Base-by-base conservation (phyloP, 2,329 filamentous ascomycete genomes). In the Ascochyta clinopodiicola region DNA sequence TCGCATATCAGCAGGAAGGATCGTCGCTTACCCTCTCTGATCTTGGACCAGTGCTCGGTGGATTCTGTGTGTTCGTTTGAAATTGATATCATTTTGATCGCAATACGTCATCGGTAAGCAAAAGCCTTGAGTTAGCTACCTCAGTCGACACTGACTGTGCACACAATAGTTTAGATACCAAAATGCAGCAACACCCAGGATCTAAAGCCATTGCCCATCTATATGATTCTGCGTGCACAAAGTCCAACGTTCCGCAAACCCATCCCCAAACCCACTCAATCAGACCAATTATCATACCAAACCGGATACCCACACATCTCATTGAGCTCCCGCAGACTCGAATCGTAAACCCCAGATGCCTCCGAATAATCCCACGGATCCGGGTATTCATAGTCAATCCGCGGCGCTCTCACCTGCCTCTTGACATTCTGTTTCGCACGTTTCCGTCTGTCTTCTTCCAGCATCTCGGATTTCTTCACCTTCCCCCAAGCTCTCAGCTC, bases 281-380 rank as follows among this genome's bases (percentile, higher is more conserved):
- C 49, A 2, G 45, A 48, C 50, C 50, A 52, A 17, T 52, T 52
- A 8, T 52, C 50, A 17, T 52, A 52, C 27, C 42, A 45, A 6
- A 24, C 24, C 7, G 50, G 50, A 6, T 46, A 52, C 0, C 32
- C n/a, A 15, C 50, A 52, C 22, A 52, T 12, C 27, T 52, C 50
- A 13, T 52, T 52, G 42, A 52, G 24, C 24, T 52, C 50, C 13
- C 3, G 17, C 24, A 34, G 9, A 22, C 29, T 52, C 22, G 42
- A 1, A n/a, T 13, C 7, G 1, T 1, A 21, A 24, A 24, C 29
- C 6, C 22, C 43, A 17, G 12, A n/a, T 0, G 27, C 40, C 15
- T 44, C 35, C 9, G 36, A 40, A 10, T 31, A 32, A 24, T 35
- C 29, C 10, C 8, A 29, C 27, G 8, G 8, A 29, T 29, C 27